These are phyloP conservation scores for Geotrichum siamense DNA, from an alignment of 1,139 yeast genomes.

Conservation along the genomic window DNA sequence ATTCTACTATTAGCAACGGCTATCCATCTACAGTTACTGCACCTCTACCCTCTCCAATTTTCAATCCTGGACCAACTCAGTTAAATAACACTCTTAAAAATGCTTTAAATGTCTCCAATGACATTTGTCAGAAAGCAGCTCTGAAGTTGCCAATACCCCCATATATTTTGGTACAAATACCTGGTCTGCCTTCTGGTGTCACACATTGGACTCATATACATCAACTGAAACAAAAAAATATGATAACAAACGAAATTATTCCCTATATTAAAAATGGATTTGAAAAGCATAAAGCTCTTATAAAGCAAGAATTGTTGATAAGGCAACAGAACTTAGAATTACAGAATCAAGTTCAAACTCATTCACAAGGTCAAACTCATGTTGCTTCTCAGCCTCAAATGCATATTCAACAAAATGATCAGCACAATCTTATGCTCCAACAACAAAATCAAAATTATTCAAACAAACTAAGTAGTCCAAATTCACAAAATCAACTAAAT, in stretches of 20 bases:
- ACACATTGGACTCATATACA: constrained; percentile 80
- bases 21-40: not conserved
- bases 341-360: constrained; percentile 20
- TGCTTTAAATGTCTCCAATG: constrained; percentile 41
- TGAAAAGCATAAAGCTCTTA: constrained; percentile 31
- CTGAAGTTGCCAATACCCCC: constrained; percentile 60
- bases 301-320: constrained; percentile 24
- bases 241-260: constrained; percentile 52
- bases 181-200: constrained; percentile 73
- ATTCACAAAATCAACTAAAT: constrained; percentile 19
- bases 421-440: constrained; percentile 20
- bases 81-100: not conserved
- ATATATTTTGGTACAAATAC: constrained; percentile 61
- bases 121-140: constrained; percentile 1
- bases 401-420: constrained; percentile 18
- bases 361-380: constrained; percentile 6
- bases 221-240: constrained; percentile 55
- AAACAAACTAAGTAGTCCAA: constrained; percentile 10
- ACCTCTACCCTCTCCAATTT: not conserved
- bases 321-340: constrained; percentile 25
- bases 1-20: not conserved
- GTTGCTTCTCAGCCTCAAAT: not conserved
- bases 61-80: constrained; percentile 18
- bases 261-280: constrained; percentile 52
- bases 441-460: constrained; percentile 25